Conservation (phyloP, 2,329 filamentous ascomycete species). For the Metarhizium robertsii region DNA sequence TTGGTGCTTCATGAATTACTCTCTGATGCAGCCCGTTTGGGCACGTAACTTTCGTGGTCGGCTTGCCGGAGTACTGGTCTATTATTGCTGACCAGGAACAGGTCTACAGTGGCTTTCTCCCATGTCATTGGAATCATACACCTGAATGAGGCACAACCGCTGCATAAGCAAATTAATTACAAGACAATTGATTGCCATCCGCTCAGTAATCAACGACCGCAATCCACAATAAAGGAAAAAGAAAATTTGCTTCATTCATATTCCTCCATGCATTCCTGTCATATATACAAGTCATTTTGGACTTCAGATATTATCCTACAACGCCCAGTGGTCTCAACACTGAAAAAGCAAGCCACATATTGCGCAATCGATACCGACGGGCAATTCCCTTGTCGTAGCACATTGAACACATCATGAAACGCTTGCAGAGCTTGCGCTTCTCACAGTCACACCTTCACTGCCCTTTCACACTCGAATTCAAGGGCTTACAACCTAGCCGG, state of each 20-base stretch:
- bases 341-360: not conserved
- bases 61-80: too few species aligned
- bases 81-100: too few species aligned
- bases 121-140: too few species aligned
- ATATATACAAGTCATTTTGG: not conserved
- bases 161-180: not conserved
- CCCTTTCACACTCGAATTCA: not conserved
- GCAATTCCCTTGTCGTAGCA: not conserved
- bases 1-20: not conserved
- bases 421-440: not conserved
- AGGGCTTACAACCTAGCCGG: conserved; percentile 21
- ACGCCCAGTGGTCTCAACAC: not conserved
- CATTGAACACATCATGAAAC: not conserved
- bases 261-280: not conserved
- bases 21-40: not conserved
- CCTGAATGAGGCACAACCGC: too few species aligned
- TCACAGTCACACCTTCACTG: not conserved
- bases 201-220: too few species aligned
- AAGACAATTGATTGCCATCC: not conserved
- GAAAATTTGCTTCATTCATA: not conserved
- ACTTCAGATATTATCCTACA: not conserved
- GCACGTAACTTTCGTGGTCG: not conserved
- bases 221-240: too few species aligned
- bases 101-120: too few species aligned
- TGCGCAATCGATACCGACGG: not conserved